phyloP scores from a whole-genome alignment of 768 basidiomycete species.

The Lepiota subincarnata region DNA sequence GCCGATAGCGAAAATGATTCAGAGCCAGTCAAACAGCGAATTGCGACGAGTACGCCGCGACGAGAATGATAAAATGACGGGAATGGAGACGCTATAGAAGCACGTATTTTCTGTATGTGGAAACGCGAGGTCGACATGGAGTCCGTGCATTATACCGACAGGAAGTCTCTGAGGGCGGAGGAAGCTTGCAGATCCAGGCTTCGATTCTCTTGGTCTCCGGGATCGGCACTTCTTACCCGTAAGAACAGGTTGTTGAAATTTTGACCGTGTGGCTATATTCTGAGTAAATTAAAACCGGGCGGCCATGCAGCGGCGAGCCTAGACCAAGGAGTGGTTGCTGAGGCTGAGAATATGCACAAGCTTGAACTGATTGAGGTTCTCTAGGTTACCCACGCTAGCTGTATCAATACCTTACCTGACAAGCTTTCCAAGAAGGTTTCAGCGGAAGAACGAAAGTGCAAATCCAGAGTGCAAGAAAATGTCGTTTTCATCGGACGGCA shows the following conservation, averaged over 20 bases:
- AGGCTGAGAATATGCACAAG: slow-evolving; percentile 1
- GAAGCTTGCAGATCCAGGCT: slow-evolving; percentile 1
- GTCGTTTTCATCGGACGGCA: slow-evolving; percentile 9
- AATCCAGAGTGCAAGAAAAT: slow-evolving; percentile 7
- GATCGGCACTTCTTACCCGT: slow-evolving; percentile 5
- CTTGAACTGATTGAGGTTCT: not conserved
- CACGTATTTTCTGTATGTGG: slow-evolving; percentile 2
- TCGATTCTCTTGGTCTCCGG: slow-evolving; percentile 6
- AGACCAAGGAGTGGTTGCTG: slow-evolving; percentile 3
- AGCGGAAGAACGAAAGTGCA: slow-evolving; percentile 10
- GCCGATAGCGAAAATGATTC: not conserved
- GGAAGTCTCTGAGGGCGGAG: slow-evolving; percentile 4
- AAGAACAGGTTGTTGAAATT: not conserved
- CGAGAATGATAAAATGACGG: slow-evolving; percentile 11
- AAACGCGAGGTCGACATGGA: slow-evolving; percentile 8
- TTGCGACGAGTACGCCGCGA: slow-evolving; percentile 9
- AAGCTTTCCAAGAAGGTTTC: slow-evolving; percentile 12
- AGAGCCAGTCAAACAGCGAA: not conserved
- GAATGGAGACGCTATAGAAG: slow-evolving; percentile 4
- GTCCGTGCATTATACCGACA: not conserved
- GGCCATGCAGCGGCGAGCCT: slow-evolving; percentile 5
- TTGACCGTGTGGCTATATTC: not conserved
- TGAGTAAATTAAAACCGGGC: not conserved
- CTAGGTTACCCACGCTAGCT: slow-evolving; percentile 7
- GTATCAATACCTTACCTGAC: slow-evolving; percentile 11